These are phyloP conservation scores for Trichosporon coremiiforme DNA, from an alignment of 1,284 basidiomycete species.

Conservation along the genomic window DNA sequence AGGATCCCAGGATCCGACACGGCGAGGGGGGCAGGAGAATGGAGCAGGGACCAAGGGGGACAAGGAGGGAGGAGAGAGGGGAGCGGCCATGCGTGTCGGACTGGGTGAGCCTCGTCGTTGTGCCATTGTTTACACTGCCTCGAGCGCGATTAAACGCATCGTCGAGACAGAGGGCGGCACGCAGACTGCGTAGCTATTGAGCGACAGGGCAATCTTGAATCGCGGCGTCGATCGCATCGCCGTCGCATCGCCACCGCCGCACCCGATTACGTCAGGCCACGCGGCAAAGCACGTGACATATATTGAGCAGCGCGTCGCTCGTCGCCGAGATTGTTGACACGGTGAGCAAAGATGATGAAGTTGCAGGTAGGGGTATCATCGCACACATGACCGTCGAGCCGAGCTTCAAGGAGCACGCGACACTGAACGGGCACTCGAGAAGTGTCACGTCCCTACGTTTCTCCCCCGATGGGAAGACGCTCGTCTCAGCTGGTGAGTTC, in stretches of 20 bases:
- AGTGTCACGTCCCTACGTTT: conserved; percentile 58
- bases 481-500: conserved; percentile 55
- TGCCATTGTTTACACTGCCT: conserved; percentile 11
- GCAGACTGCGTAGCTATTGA: background rate
- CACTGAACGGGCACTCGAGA: conserved; percentile 57
- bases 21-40: background rate
- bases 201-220: background rate
- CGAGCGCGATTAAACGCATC: background rate
- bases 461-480: conserved; percentile 56
- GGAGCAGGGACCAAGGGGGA: background rate
- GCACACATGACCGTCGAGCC: conserved; percentile 11
- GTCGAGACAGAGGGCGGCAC: background rate
- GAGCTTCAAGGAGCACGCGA: conserved; percentile 36
- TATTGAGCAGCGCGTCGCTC: background rate
- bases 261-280: conserved; percentile 2
- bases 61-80: background rate
- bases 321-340: conserved; percentile 7
- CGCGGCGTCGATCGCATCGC: background rate
- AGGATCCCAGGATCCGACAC: background rate
- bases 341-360: background rate
- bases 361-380: background rate
- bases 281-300: background rate
- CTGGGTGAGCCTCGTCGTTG: background rate
- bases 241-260: background rate
- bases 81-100: too few relatives aligned